These are phyloP conservation scores for Coprinellus aureogranulatus DNA, from an alignment of 768 basidiomycete genomes.

Conservation along the genomic window DNA sequence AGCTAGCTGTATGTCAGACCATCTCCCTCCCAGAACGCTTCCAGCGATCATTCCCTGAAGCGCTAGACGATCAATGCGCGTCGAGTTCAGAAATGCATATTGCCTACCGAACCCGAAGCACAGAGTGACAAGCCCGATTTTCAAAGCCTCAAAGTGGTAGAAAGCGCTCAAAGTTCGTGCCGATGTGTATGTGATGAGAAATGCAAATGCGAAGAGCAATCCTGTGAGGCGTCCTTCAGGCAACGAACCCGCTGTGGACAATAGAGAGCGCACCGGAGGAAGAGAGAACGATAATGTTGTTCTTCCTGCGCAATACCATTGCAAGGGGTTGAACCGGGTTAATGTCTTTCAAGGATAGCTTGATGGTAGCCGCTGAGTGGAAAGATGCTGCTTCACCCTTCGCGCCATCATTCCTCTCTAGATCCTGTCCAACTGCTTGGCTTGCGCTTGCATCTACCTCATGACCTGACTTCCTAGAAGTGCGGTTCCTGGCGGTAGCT, in stretches of 20 bases:
- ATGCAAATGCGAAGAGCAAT: slow-evolving; percentile 67
- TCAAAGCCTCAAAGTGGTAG: slow-evolving; percentile 67
- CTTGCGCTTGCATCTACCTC: background rate
- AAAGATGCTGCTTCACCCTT: slow-evolving; percentile 10
- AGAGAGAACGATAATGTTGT: slow-evolving; percentile 66
- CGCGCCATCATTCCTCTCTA: slow-evolving; percentile 19
- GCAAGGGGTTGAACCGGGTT: slow-evolving; percentile 69
- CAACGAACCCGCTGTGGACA: background rate
- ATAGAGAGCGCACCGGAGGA: slow-evolving; percentile 52
- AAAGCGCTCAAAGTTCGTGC: slow-evolving; percentile 61
- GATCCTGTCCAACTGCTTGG: slow-evolving; percentile 23
- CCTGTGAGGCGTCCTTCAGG: slow-evolving; percentile 38
- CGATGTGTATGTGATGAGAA: slow-evolving; percentile 70
- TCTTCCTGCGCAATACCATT: slow-evolving; percentile 54
- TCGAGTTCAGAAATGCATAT: background rate
- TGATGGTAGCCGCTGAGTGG: too few species aligned
- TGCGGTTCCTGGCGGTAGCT: background rate
- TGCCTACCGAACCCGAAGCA: slow-evolving; percentile 64
- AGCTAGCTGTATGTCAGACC: slow-evolving; percentile 41
- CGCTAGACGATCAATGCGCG: background rate
- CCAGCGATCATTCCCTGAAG: slow-evolving; percentile 36
- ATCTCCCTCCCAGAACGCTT: slow-evolving; percentile 44
- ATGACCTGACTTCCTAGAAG: background rate
- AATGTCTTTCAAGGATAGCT: slow-evolving; percentile 64
- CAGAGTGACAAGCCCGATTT: slow-evolving; percentile 75